Evolutionary conservation across 768 basidiomycete species (phyloP).

Genomic region (Fibroporia radiculosa): DNA sequence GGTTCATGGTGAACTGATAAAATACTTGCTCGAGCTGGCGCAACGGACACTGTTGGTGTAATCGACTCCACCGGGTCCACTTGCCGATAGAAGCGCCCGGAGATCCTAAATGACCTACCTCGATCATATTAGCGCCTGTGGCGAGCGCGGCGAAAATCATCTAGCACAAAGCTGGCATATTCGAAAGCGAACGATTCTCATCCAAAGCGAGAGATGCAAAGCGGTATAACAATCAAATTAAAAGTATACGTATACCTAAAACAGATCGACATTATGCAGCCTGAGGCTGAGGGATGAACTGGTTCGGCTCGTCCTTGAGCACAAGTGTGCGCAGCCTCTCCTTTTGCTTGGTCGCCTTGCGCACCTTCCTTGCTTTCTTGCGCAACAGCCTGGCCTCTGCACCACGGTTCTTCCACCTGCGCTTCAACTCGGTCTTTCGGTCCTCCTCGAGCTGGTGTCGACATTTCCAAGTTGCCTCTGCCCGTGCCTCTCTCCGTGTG

Average conservation of each 20-base stretch:
- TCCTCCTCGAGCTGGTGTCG: slow-evolving; percentile 50
- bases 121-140: too few species aligned
- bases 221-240: background rate
- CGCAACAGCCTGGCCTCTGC: slow-evolving; percentile 18
- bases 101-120: too few species aligned
- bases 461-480: slow-evolving; percentile 74
- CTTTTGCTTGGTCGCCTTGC: slow-evolving; percentile 22
- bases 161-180: too few species aligned
- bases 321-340: slow-evolving; percentile 24
- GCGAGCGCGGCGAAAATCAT: too few species aligned
- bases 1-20: too few species aligned
- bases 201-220: background rate
- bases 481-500: slow-evolving; percentile 51
- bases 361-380: slow-evolving; percentile 19
- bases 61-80: too few species aligned
- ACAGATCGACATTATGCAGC: background rate
- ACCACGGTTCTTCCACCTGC: slow-evolving; percentile 38
- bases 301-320: slow-evolving; percentile 23
- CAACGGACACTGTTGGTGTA: too few species aligned
- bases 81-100: too few species aligned
- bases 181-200: too few species aligned
- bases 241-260: background rate
- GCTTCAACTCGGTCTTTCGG: slow-evolving; percentile 52
- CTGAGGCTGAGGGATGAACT: slow-evolving; percentile 19
- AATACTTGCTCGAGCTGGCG: too few species aligned